phyloP scores from a whole-genome alignment of 257 asterid genomes.

The Lycium barbarum region DNA sequence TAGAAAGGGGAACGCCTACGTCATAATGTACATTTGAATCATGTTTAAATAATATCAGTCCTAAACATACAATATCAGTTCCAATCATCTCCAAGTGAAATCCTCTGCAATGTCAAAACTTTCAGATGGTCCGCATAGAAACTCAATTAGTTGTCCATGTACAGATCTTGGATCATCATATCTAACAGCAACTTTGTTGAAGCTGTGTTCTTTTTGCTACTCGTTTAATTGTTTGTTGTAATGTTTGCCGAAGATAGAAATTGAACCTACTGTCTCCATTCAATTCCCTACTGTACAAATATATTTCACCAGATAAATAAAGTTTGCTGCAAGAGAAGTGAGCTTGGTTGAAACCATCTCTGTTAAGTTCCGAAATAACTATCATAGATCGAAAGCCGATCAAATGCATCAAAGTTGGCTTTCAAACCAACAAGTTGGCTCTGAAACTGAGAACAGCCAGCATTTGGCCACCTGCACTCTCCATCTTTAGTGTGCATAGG shows the following conservation, averaged over 20 bases:
- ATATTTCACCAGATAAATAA: slow-evolving; percentile 32
- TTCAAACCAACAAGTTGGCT: slow-evolving; percentile 88
- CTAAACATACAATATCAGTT: slow-evolving; percentile 20
- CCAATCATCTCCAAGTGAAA: slow-evolving; percentile 9
- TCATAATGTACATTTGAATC: not conserved
- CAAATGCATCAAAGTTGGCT: slow-evolving; percentile 96
- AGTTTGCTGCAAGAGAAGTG: not conserved
- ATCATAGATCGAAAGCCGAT: slow-evolving; percentile 79
- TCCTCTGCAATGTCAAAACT: not conserved
- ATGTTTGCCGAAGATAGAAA: not conserved
- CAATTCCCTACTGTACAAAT: slow-evolving; percentile 34
- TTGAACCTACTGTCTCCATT: slow-evolving; percentile 24
- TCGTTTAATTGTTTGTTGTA: not conserved
- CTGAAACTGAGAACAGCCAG: slow-evolving; percentile 83
- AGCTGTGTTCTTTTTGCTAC: not conserved
- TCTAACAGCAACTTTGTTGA: slow-evolving; percentile 26
- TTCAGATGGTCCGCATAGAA: slow-evolving; percentile 4
- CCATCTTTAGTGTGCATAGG: slow-evolving; percentile 79
- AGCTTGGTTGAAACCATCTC: slow-evolving; percentile 27
- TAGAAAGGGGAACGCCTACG: not conserved
- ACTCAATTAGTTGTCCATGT: slow-evolving; percentile 16
- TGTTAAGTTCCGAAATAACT: slow-evolving; percentile 72
- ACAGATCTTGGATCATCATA: slow-evolving; percentile 3
- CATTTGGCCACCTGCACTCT: slow-evolving; percentile 88
- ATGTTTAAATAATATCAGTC: not conserved